These are phyloP conservation scores for Aspergillus hancockii DNA, from an alignment of 495 filamentous ascomycete genomes.

Conservation along the genomic window DNA sequence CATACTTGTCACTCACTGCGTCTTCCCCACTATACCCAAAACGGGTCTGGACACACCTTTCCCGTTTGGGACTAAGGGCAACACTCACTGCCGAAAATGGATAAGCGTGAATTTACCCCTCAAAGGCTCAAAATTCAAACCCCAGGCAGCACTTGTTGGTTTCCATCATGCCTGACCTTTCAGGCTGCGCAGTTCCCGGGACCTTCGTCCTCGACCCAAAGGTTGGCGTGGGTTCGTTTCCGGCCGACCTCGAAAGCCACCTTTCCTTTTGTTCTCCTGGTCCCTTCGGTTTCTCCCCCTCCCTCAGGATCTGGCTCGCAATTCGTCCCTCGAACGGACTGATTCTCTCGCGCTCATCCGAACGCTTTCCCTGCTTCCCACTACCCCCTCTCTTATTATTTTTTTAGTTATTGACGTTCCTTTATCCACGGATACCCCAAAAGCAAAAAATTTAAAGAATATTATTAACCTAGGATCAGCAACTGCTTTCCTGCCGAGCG, in stretches of 20 bases:
- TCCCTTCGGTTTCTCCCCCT: neutral
- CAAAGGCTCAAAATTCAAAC: neutral
- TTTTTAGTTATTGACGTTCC: neutral
- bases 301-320: conserved; percentile 18
- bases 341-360: conserved; percentile 8
- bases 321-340: conserved; percentile 22
- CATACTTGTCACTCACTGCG: conserved; percentile 16
- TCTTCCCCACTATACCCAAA: conserved; percentile 23
- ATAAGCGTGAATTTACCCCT: conserved; percentile 7
- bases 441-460: conserved; percentile 5
- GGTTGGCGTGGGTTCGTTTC: conserved; percentile 12
- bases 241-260: conserved; percentile 14
- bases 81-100: conserved; percentile 10
- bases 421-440: conserved; percentile 1
- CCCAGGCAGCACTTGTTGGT: conserved; percentile 15
- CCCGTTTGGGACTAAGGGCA: conserved; percentile 14
- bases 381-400: neutral
- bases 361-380: conserved; percentile 12
- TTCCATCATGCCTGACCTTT: conserved; percentile 17
- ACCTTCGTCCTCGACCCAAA: conserved; percentile 6
- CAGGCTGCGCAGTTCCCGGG: conserved; percentile 3
- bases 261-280: conserved; percentile 8
- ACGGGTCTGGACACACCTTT: conserved; percentile 18
- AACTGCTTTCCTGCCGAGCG: conserved; percentile 19
- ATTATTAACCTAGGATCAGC: conserved; percentile 5